Evolutionary conservation across 2,329 filamentous ascomycete genomes (phyloP).

Genomic region (Daldinia eschscholtzii): DNA sequence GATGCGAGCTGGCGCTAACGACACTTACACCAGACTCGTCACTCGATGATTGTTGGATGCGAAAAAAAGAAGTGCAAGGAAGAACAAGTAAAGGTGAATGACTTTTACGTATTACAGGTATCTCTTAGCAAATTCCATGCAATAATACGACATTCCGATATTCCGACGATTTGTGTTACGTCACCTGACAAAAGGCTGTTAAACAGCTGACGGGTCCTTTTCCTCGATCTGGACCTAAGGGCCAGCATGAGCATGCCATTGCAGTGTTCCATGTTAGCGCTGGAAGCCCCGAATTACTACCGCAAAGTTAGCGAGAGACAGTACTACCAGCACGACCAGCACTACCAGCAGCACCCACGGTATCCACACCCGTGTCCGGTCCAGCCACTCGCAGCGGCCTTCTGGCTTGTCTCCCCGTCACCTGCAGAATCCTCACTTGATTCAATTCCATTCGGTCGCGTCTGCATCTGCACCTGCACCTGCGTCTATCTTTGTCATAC

Average conservation of each 20-base stretch:
- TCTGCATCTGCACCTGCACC: conserved; percentile 3
- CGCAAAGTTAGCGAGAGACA: not conserved
- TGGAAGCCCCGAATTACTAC: conserved; percentile 30
- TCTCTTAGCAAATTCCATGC: conserved; percentile 24
- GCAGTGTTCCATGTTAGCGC: conserved; percentile 33
- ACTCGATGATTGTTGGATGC: conserved; percentile 18
- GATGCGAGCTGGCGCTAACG: conserved; percentile 21
- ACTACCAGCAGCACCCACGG: not conserved
- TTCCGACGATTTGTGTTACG: conserved; percentile 3
- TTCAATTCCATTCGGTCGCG: conserved; percentile 31
- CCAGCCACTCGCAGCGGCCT: conserved; percentile 31
- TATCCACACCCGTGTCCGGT: conserved; percentile 8
- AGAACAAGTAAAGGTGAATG: conserved; percentile 16
- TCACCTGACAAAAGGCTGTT: conserved; percentile 27
- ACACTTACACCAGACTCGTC: conserved; percentile 12
- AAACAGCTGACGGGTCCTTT: conserved; percentile 23
- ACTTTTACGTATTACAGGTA: conserved; percentile 1
- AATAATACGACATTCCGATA: conserved; percentile 35
- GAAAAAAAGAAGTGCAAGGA: not conserved
- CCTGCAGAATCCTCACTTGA: conserved; percentile 34
- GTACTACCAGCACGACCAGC: not conserved
- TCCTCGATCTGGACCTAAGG: conserved; percentile 21
- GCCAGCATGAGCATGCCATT: conserved; percentile 39
- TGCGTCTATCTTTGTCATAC: conserved; percentile 36
- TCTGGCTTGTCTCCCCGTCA: conserved; percentile 10